Conservation (phyloP, 495 filamentous ascomycete species). For the Cladorrhinum samala region DNA sequence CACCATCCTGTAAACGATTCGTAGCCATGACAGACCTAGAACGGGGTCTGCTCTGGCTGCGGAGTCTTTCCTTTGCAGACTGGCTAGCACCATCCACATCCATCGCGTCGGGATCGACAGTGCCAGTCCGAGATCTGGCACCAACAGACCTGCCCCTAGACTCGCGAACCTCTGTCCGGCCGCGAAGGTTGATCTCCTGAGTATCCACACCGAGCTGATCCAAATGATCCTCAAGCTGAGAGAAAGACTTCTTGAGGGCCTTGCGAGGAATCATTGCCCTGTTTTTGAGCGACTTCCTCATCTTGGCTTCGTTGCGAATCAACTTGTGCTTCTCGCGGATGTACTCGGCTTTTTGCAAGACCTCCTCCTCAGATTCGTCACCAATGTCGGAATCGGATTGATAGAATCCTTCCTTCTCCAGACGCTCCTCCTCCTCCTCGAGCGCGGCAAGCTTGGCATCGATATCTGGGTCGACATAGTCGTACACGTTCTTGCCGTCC, state of each 20-base stretch:
- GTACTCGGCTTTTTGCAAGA: conserved; percentile 82
- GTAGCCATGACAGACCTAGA: conserved; percentile 56
- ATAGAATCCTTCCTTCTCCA: conserved; percentile 82
- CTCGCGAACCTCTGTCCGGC: conserved; percentile 46
- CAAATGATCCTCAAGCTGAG: conserved; percentile 77
- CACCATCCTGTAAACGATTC: conserved; percentile 80
- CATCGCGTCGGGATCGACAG: conserved; percentile 66
- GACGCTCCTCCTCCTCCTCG: conserved; percentile 88
- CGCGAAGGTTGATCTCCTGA: conserved; percentile 62
- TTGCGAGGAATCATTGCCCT: conserved; percentile 82
- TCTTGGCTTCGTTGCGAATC: conserved; percentile 84
- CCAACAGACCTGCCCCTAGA: conserved; percentile 56
- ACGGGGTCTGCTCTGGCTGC: conserved; percentile 72
- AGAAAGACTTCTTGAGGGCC: conserved; percentile 65
- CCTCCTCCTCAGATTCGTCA: conserved; percentile 79
- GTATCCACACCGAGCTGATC: conserved; percentile 82
- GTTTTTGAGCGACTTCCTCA: conserved; percentile 94
- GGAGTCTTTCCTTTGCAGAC: conserved; percentile 53
- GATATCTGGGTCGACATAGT: conserved; percentile 95
- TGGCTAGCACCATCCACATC: conserved; percentile 61
- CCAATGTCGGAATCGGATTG: conserved; percentile 56
- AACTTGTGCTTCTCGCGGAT: conserved; percentile 87
- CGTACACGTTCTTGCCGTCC: conserved; percentile 93
- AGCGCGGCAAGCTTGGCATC: conserved; percentile 82
- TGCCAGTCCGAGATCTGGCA: conserved; percentile 41